Conservation (phyloP, 345 rosid species). For the Trapa incisa region DNA sequence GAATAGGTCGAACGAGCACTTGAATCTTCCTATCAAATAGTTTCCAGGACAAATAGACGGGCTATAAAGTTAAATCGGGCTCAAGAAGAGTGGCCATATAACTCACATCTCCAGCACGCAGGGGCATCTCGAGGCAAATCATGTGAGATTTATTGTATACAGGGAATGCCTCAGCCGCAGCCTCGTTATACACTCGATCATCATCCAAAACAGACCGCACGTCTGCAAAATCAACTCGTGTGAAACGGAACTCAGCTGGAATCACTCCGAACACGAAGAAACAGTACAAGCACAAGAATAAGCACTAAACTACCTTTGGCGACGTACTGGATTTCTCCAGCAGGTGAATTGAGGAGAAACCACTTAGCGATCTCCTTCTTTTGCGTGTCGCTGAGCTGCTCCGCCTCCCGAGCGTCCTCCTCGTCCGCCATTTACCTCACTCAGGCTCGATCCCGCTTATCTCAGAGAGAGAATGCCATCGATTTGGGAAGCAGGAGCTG, state of each 20-base stretch:
- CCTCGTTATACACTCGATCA: slow-evolving; percentile 53
- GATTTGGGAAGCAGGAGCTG: slow-evolving; percentile 4
- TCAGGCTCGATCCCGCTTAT: not conserved
- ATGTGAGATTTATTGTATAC: slow-evolving; percentile 76
- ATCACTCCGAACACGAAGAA: not conserved
- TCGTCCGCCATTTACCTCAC: slow-evolving; percentile 32
- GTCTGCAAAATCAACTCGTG: slow-evolving; percentile 29
- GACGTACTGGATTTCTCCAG: slow-evolving; percentile 93
- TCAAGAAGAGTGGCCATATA: not conserved
- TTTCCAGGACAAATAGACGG: not conserved
- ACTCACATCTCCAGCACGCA: slow-evolving; percentile 60
- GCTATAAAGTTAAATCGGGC: not conserved
- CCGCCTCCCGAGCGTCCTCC: slow-evolving; percentile 28
- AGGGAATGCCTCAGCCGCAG: slow-evolving; percentile 79
- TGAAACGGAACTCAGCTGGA: slow-evolving; percentile 9
- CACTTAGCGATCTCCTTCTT: slow-evolving; percentile 97
- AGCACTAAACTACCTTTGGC: slow-evolving; percentile 38
- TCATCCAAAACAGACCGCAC: slow-evolving; percentile 60
- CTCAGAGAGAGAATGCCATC: slow-evolving; percentile 6
- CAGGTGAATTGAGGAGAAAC: slow-evolving; percentile 93
- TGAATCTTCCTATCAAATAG: not conserved
- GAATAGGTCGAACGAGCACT: not conserved
- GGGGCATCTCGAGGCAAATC: slow-evolving; percentile 75
- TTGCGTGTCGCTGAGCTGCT: slow-evolving; percentile 51
- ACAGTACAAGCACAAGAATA: not conserved